phyloP scores from a whole-genome alignment of 441 rosid genomes.

The Sinapis alba region DNA sequence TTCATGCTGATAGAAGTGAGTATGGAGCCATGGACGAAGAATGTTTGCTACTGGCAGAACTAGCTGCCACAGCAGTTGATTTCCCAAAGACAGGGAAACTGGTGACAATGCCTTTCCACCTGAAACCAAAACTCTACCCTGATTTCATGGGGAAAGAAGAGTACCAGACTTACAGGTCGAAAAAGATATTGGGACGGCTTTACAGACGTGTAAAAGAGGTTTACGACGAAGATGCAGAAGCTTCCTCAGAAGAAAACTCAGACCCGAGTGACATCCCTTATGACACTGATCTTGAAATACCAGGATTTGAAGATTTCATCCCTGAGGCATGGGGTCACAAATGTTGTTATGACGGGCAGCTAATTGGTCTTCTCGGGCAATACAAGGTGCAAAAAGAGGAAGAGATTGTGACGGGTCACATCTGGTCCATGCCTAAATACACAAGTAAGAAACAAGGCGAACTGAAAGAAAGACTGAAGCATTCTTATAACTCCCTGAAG shows the following conservation, averaged over 20 bases:
- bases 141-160: constrained; percentile 91
- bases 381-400: constrained; percentile 85
- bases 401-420: constrained; percentile 88
- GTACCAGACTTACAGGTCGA: constrained; percentile 66
- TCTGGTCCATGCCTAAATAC: constrained; percentile 89
- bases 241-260: constrained; percentile 45
- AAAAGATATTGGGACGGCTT: constrained; percentile 80
- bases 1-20: constrained; percentile 80
- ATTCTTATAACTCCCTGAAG: constrained; percentile 63
- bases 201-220: constrained; percentile 64
- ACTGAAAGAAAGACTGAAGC: constrained; percentile 72
- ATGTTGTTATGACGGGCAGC: constrained; percentile 71
- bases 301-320: constrained; percentile 61
- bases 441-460: constrained; percentile 74
- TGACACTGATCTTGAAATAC: constrained; percentile 62
- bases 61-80: constrained; percentile 94
- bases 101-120: constrained; percentile 63
- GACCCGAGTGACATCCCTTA: constrained; percentile 54
- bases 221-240: constrained; percentile 51
- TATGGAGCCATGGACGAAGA: constrained; percentile 74
- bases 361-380: constrained; percentile 73
- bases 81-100: constrained; percentile 89
- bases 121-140: constrained; percentile 81
- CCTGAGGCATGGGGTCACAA: constrained; percentile 79
- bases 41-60: constrained; percentile 69